phyloP scores from a whole-genome alignment of 768 basidiomycete genomes.

The Saitozyma podzolica region DNA sequence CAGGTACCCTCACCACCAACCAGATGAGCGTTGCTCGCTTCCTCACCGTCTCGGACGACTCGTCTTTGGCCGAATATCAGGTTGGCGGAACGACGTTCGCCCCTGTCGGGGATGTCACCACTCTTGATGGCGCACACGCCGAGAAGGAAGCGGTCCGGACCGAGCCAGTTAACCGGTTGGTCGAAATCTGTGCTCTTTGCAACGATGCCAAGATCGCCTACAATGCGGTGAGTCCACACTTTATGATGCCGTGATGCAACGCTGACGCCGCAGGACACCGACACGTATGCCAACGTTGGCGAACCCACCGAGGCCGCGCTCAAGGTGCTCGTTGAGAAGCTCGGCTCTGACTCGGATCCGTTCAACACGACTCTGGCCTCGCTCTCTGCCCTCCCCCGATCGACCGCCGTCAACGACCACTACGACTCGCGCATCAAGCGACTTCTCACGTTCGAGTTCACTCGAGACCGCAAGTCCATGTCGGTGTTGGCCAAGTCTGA shows the following conservation, averaged over 20 bases:
- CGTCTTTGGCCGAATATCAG: slow-evolving; percentile 64
- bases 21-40: slow-evolving; percentile 98
- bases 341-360: slow-evolving; percentile 66
- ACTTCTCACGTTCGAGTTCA: slow-evolving; percentile 94
- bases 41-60: slow-evolving; percentile 65
- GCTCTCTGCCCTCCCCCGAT: slow-evolving; percentile 65
- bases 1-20: slow-evolving; percentile 79
- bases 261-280: slow-evolving; percentile 65
- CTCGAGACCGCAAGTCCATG: slow-evolving; percentile 99
- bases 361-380: slow-evolving; percentile 59
- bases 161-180: slow-evolving; percentile 57
- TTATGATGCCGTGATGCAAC: not conserved
- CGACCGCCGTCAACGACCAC: slow-evolving; percentile 79
- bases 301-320: slow-evolving; percentile 98
- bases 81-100: slow-evolving; percentile 94
- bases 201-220: slow-evolving; percentile 92
- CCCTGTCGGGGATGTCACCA: slow-evolving; percentile 72
- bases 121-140: slow-evolving; percentile 64
- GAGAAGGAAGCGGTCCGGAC: slow-evolving; percentile 58
- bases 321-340: slow-evolving; percentile 91
- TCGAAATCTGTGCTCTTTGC: slow-evolving; percentile 88
- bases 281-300: slow-evolving; percentile 75
- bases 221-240: slow-evolving; percentile 61
- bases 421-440: slow-evolving; percentile 74
- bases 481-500: slow-evolving; percentile 81